Evolutionary conservation across 305 asterid species (phyloP).

Genomic region (Euphrasia arctica): DNA sequence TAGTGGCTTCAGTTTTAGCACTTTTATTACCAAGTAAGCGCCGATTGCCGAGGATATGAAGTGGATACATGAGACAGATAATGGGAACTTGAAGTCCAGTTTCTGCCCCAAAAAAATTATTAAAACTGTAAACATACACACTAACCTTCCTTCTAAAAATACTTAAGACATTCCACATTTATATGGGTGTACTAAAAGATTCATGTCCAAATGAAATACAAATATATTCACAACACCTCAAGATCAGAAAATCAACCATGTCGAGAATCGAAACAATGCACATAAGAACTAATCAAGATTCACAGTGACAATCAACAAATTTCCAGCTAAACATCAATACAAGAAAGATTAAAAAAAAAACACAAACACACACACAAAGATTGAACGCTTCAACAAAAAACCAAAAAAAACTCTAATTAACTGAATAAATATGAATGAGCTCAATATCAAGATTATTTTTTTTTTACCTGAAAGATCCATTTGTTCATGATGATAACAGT

Average conservation of each 20-base stretch:
- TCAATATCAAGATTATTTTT: not conserved
- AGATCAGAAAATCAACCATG: not conserved
- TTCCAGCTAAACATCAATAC: constrained; percentile 1
- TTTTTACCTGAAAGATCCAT: constrained; percentile 89
- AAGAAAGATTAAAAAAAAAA: not conserved
- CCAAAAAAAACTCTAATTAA: too few relatives aligned
- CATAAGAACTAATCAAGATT: not conserved
- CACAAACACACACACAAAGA: constrained; percentile 14
- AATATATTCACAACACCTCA: not conserved
- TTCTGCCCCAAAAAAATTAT: constrained; percentile 43
- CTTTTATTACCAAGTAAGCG: constrained; percentile 76
- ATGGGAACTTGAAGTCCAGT: constrained; percentile 86
- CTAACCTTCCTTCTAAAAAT: too few relatives aligned
- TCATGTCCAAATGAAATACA: not conserved
- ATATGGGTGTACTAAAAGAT: not conserved
- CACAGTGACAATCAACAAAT: constrained; percentile 14
- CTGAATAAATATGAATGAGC: not conserved
- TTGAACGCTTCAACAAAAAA: not conserved
- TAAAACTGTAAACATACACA: too few relatives aligned
- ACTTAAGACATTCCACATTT: not conserved
- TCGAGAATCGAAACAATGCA: too few relatives aligned
- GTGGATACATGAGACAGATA: constrained; percentile 86
- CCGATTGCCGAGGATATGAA: constrained; percentile 85
- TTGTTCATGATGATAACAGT: constrained; percentile 90
- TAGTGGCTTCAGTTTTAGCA: constrained; percentile 84